Base-by-base conservation (phyloP, 345 rosid genomes). In the Populus euphratica region DNA sequence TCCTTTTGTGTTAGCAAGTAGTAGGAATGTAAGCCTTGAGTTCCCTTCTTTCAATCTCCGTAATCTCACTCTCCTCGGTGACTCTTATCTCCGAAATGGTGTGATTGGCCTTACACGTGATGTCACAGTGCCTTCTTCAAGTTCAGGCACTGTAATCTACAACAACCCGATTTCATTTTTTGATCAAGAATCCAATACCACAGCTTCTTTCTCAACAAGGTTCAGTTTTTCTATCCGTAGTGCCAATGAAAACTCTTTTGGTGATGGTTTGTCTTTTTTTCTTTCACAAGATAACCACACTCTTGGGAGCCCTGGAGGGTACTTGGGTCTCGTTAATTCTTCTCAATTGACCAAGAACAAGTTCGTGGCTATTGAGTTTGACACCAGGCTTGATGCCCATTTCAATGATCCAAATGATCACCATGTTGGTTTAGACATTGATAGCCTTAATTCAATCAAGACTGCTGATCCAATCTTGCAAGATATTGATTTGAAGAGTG, bases 51-150 rank as follows among this genome's bases (percentile, higher is more conserved):
- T 93, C 83, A 84, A 82, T 54, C 84, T 92, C 82, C 86, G 91
- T 4, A 92, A 91, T 86, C 88, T 96, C 77, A 92, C 98, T 14
- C 98, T 96, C 80, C 95, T 94, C 33, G 99, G 98, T 16, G 97
- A 94, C 73, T 88, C 97, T 72, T 93, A 92, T 70, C 93, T 96
- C 81, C 85, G 89, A 18, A 77, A 89, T 74, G 99, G 98, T 63
- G 88, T 84, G 27, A 75, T 92, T 4, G 97, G 98, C 54, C 98
- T 96, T 85, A 96, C 98, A 1, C 77, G 93, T 8, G 98, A 92
- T 82, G 86, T 87, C 4, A 86, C 86, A 0, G 97, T 96, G 52
- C 99, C 99, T 10, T 88, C 93, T 76, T 88, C 98, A 5, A 90
- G 95, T 92, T 88, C 96, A 17, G 97, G 99, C 29, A 80, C 91